Percentiles rank a stretch among this genome's conserved stretches.
phyloP scores from a whole-genome alignment of 164 flowering plant species.

The Stephania yunnanensis region DNA sequence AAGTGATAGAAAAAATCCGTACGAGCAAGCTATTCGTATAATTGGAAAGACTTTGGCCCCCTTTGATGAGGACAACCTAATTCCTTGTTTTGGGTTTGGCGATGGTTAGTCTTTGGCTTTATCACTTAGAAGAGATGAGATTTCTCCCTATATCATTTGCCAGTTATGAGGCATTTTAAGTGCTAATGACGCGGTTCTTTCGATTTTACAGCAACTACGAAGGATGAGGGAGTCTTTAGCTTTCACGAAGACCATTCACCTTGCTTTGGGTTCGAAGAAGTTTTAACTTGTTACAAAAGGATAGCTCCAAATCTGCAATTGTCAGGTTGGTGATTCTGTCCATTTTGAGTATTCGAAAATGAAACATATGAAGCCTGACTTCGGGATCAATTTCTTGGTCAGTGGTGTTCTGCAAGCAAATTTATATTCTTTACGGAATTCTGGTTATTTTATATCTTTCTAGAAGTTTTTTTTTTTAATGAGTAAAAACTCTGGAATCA shows the following conservation, averaged over 20 bases:
- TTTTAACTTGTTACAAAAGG: slow-evolving; percentile 48
- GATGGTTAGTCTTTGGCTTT: slow-evolving; percentile 39
- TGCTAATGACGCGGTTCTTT: neutral
- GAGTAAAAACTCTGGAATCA: neutral
- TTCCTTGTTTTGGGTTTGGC: slow-evolving; percentile 84
- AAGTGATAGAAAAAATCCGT: slow-evolving; percentile 61
- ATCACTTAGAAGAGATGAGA: too few species aligned
- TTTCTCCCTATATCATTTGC: neutral
- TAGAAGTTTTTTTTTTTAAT: neutral
- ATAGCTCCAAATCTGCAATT: slow-evolving; percentile 48
- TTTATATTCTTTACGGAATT: neutral
- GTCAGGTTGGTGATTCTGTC: slow-evolving; percentile 35
- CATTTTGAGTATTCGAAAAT: too few species aligned
- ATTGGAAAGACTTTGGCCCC: slow-evolving; percentile 76
- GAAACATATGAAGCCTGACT: too few species aligned
- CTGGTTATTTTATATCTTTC: neutral
- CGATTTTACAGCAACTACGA: slow-evolving; percentile 48
- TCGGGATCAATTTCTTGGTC: too few species aligned
- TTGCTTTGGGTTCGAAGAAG: slow-evolving; percentile 82
- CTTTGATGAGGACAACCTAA: slow-evolving; percentile 78
- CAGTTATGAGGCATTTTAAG: too few species aligned
- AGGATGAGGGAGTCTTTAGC: slow-evolving; percentile 65
- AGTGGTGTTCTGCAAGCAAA: neutral
- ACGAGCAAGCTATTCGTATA: slow-evolving; percentile 65
- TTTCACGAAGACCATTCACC: slow-evolving; percentile 56